These are phyloP conservation scores for Angomonas ambiguus DNA, from an alignment of 208 protist genomes.

Conservation along the genomic window DNA sequence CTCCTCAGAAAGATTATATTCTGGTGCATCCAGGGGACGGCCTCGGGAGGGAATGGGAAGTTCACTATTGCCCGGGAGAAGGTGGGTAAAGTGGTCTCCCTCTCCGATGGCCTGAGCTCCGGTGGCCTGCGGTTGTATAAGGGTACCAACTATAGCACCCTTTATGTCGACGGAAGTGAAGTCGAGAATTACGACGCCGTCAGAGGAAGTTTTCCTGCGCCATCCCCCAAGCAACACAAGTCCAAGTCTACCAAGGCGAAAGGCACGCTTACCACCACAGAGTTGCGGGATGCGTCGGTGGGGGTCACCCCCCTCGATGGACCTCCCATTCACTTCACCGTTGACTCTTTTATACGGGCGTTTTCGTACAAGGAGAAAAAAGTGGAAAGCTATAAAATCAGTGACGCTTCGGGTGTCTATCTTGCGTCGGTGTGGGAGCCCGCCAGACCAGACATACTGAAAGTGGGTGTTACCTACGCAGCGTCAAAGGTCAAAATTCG, in stretches of 20 bases:
- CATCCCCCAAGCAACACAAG: not conserved
- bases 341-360: conserved; percentile 49
- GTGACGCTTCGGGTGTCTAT: conserved; percentile 64
- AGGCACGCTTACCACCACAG: conserved; percentile 10
- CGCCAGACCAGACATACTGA: conserved; percentile 15
- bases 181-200: conserved; percentile 6
- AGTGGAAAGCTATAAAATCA: conserved; percentile 82
- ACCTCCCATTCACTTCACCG: conserved; percentile 41
- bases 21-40: conserved; percentile 23
- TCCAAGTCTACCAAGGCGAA: conserved; percentile 10
- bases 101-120: conserved; percentile 34
- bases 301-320: conserved; percentile 19
- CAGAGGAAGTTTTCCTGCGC: not conserved
- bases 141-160: conserved; percentile 48
- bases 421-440: conserved; percentile 61
- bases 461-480: conserved; percentile 46
- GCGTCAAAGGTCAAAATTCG: conserved; percentile 46
- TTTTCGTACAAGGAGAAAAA: conserved; percentile 53
- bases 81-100: conserved; percentile 65
- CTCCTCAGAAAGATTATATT: conserved; percentile 70
- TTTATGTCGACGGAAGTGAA: conserved; percentile 55
- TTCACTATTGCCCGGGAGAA: conserved; percentile 49
- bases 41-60: not conserved
- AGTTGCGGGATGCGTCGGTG: conserved; percentile 21
- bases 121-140: conserved; percentile 69